Base-by-base conservation (phyloP, 139 green algal genomes). In the Ostreobium quekettii region DNA sequence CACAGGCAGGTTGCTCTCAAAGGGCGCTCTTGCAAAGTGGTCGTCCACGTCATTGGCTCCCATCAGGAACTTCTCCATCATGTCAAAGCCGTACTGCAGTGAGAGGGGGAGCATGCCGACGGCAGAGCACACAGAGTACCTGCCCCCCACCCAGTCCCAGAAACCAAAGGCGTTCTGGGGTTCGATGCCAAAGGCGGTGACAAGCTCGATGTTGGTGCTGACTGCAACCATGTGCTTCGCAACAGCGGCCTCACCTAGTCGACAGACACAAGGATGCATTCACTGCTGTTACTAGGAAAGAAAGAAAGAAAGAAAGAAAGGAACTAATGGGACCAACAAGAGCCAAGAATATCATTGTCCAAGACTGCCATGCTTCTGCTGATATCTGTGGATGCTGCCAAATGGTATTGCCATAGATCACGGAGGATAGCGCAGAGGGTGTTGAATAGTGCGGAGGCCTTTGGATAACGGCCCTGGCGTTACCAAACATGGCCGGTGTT, bases 201-300 rank as follows among this genome's bases (percentile, higher is more conserved):
- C 95, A 3, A 96, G 87, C 84, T 96, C 94, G 22, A 97, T 79
- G 88, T 99, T 99, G 74, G 95, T 99, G 72, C 76, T 90, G 22
- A 99, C 94, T 2, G 95, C 95, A 47, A 99, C 92, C 95, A 99
- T 98, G 86, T 99, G 95, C 86, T 95, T 94, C 22, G 87, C 73
- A 4, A 98, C 90, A 1, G 92, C 76, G 0, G 87, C 85, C 8
- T 78, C 36, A 22, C 88, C 81, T 86, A 71, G n/a, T n/a, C n/a
- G n/a, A n/a, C n/a, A n/a, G n/a, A n/a, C n/a, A n/a, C n/a, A n/a
- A n/a, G n/a, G n/a, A n/a, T n/a, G n/a, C n/a, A n/a, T n/a, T n/a
- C n/a, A n/a, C n/a, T n/a, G n/a, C n/a, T n/a, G n/a, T n/a, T n/a
- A n/a, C n/a, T n/a, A n/a, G n/a, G n/a, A n/a, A n/a, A n/a, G n/a